These are phyloP conservation scores for Poteriospumella lacustris DNA, from an alignment of 108 stramenopile species.

Conservation along the genomic window DNA sequence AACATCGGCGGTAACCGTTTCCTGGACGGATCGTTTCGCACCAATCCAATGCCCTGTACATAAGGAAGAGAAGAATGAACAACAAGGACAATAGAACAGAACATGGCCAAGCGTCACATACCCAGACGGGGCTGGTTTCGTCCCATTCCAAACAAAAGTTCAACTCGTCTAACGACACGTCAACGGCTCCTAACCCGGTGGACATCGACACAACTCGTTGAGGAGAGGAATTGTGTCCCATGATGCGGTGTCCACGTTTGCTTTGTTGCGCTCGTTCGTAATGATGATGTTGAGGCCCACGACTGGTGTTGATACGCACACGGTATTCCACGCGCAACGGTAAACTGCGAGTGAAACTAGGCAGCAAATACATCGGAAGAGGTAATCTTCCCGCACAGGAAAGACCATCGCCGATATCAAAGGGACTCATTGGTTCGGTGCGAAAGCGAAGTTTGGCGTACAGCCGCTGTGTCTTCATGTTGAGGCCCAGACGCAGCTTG, in stretches of 20 bases:
- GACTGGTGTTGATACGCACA: neutral
- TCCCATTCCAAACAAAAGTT: slow-evolving; percentile 27
- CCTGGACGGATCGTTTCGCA: no score
- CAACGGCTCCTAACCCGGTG: neutral
- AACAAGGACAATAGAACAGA: no score
- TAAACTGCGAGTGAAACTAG: neutral
- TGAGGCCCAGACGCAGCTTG: neutral
- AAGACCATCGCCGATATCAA: slow-evolving; percentile 16
- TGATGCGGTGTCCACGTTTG: no score
- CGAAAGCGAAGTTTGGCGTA: slow-evolving; percentile 11
- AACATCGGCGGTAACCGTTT: no score
- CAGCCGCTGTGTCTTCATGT: neutral
- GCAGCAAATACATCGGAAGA: neutral
- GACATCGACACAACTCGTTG: neutral
- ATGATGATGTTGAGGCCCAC: no score
- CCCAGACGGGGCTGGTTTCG: neutral
- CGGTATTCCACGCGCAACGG: slow-evolving; percentile 5
- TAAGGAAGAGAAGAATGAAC: no score
- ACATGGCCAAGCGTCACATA: no score
- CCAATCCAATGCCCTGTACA: no score
- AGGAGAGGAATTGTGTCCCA: no score
- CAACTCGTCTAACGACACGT: slow-evolving; percentile 3
- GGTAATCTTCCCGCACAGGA: slow-evolving; percentile 15
- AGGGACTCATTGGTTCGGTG: slow-evolving; percentile 2
- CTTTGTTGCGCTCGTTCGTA: no score